Conservation (phyloP, 108 stramenopile species). For the Nitzschia sp. region DNA sequence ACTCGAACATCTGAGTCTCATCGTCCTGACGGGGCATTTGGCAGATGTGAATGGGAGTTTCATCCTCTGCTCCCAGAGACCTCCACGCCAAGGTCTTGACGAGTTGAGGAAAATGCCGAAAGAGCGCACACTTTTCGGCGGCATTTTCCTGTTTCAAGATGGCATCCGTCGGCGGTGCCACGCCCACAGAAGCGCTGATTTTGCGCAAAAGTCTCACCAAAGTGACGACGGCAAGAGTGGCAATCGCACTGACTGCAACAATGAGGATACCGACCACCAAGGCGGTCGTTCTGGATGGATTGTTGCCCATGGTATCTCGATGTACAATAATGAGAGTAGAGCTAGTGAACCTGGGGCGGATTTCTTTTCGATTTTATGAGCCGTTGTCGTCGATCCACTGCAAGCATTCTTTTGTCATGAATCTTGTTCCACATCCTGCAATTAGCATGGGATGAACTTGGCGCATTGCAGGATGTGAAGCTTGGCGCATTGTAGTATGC, state of each 20-base stretch:
- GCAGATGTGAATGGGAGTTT: constrained; percentile 6
- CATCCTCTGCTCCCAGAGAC: background rate
- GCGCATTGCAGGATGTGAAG: too few species aligned
- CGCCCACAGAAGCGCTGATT: background rate
- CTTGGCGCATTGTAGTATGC: too few species aligned
- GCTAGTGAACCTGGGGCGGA: too few species aligned
- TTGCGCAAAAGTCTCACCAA: background rate
- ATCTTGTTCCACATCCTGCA: too few species aligned
- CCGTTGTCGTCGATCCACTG: too few species aligned
- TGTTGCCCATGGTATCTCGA: background rate
- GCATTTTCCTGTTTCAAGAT: background rate
- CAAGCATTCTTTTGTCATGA: too few species aligned
- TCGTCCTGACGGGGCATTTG: background rate
- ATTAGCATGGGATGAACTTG: too few species aligned
- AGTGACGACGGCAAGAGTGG: background rate
- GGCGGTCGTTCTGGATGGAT: background rate
- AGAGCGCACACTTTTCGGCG: constrained; percentile 1
- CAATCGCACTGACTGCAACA: background rate
- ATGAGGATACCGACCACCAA: background rate
- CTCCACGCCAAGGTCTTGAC: background rate
- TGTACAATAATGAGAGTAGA: too few species aligned
- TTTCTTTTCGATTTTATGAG: too few species aligned
- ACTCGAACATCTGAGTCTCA: background rate
- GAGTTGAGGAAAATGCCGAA: background rate
- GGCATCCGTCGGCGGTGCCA: background rate